These are phyloP conservation scores for Isatis tinctoria DNA, from an alignment of 345 rosid genomes.

Conservation along the genomic window DNA sequence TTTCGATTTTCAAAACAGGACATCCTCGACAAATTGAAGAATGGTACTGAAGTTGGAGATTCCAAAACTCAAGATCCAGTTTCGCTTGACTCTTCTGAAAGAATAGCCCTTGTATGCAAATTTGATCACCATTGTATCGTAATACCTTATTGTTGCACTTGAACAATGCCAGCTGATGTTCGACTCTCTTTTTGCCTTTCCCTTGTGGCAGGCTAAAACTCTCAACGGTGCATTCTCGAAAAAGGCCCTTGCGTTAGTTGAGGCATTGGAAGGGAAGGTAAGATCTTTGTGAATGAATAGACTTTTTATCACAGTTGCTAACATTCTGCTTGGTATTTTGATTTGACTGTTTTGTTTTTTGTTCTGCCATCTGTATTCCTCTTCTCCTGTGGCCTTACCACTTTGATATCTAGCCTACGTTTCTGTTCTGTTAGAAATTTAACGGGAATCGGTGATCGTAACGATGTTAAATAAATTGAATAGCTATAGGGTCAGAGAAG, in stretches of 20 bases:
- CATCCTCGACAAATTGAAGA: constrained; percentile 68
- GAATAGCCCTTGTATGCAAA: constrained; percentile 61
- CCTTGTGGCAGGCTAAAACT: constrained; percentile 64
- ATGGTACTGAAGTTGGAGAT: constrained; percentile 65
- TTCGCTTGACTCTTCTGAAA: constrained; percentile 53
- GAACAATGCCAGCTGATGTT: background rate
- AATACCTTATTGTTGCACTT: background rate
- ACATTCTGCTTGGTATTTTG: background rate
- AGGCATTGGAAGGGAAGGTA: constrained; percentile 94
- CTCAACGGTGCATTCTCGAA: constrained; percentile 64
- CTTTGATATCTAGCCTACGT: background rate
- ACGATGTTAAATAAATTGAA: no score
- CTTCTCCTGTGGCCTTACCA: background rate
- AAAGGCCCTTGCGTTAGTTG: constrained; percentile 66
- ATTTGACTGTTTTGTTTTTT: background rate
- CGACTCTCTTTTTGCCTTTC: constrained; percentile 4
- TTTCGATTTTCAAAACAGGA: constrained; percentile 43
- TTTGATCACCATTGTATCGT: background rate
- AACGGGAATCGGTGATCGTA: background rate
- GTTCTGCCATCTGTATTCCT: background rate
- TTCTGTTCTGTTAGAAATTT: background rate
- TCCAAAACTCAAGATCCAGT: constrained; percentile 48
- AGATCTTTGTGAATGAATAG: background rate
- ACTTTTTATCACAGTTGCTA: background rate
- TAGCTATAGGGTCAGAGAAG: no score